Percentiles rank a stretch among this genome's conserved stretches.
These are phyloP conservation scores for Monilinia vaccinii-corymbosi DNA, from an alignment of 2,329 filamentous ascomycete species.

Conservation along the genomic window DNA sequence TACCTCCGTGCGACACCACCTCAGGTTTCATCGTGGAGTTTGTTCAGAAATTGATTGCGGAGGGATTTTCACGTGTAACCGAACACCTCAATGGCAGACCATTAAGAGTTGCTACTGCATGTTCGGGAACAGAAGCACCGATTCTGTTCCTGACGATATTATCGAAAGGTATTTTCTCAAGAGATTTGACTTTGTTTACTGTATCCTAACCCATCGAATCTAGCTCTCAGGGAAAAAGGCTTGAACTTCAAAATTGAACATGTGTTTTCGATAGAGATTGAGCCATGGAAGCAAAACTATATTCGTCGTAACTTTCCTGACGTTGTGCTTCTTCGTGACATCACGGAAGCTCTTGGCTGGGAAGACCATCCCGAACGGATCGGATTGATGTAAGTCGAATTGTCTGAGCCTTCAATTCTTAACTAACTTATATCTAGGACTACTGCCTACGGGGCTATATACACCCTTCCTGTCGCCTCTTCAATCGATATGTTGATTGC, in stretches of 20 bases:
- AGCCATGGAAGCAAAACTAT: conserved; percentile 54
- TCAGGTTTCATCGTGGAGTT: background rate
- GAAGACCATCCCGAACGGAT: background rate
- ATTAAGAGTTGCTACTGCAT: conserved; percentile 59
- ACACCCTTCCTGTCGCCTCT: conserved; percentile 39
- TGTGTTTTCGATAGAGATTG: conserved; percentile 54
- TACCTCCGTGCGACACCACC: background rate
- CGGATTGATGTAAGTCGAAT: background rate
- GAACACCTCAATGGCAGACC: conserved; percentile 29
- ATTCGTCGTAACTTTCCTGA: conserved; percentile 51
- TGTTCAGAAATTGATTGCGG: background rate
- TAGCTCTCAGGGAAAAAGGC: background rate
- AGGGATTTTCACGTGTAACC: background rate
- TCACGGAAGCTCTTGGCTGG: conserved; percentile 40
- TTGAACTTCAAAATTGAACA: conserved; percentile 35
- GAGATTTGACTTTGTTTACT: background rate
- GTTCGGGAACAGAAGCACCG: conserved; percentile 70
- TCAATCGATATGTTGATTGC: conserved; percentile 56
- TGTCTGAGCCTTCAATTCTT: background rate
- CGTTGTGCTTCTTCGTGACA: conserved; percentile 47
- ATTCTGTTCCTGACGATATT: conserved; percentile 56
- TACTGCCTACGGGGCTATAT: conserved; percentile 56
- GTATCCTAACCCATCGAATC: conserved; percentile 6
- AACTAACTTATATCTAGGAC: conserved; percentile 34
- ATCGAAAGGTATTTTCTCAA: conserved; percentile 33